These are phyloP conservation scores for Ceratocystis huliohia DNA, from an alignment of 2,329 filamentous ascomycete genomes.

Conservation along the genomic window DNA sequence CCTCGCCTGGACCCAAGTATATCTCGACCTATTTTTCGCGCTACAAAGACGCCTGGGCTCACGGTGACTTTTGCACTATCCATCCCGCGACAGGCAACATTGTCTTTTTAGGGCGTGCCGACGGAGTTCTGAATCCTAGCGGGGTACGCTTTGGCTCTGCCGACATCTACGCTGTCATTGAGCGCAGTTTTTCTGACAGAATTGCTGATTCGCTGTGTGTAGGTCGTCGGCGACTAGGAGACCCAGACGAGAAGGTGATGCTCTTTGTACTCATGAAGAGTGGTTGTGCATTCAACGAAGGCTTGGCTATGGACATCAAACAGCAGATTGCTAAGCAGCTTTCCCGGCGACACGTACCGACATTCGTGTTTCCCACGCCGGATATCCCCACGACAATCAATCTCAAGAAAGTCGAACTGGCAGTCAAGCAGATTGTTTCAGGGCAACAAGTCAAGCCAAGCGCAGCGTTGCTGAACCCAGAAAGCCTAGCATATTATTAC, in stretches of 20 bases:
- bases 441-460: slow-evolving; percentile 62
- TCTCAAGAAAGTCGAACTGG: slow-evolving; percentile 72
- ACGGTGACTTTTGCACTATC: slow-evolving; percentile 65
- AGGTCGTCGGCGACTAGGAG: slow-evolving; percentile 53
- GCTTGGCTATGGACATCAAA: slow-evolving; percentile 47
- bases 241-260: slow-evolving; percentile 42
- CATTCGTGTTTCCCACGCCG: slow-evolving; percentile 64
- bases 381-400: slow-evolving; percentile 77
- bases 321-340: slow-evolving; percentile 51
- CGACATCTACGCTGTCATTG: slow-evolving; percentile 66
- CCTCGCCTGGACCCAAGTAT: slow-evolving; percentile 43
- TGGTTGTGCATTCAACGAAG: slow-evolving; percentile 41
- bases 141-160: slow-evolving; percentile 69
- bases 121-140: slow-evolving; percentile 68
- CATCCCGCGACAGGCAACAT: slow-evolving; percentile 55
- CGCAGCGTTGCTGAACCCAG: slow-evolving; percentile 63
- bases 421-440: slow-evolving; percentile 72
- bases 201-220: slow-evolving; percentile 67
- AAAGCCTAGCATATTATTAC: slow-evolving; percentile 66
- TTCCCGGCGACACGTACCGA: slow-evolving; percentile 64
- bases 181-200: slow-evolving; percentile 48
- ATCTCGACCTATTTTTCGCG: slow-evolving; percentile 48
- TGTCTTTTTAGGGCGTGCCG: slow-evolving; percentile 56
- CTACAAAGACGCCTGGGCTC: slow-evolving; percentile 61
- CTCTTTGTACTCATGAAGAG: slow-evolving; percentile 45